phyloP scores from a whole-genome alignment of 2,329 filamentous ascomycete genomes.

The Sporothrix luriei region DNA sequence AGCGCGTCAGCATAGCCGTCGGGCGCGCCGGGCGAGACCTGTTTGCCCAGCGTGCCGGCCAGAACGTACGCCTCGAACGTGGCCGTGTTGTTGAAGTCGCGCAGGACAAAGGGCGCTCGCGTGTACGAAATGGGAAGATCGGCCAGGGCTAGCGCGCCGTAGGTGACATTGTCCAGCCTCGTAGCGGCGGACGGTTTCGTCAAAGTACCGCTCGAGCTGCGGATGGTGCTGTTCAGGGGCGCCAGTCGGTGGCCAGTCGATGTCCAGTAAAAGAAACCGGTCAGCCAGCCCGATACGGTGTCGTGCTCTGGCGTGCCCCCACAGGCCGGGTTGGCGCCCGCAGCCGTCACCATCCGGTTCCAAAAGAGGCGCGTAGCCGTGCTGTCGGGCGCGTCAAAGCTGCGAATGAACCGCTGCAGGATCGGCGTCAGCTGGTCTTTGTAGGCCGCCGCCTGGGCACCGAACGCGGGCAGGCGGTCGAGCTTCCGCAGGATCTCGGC shows the following conservation, averaged over 20 bases:
- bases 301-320: slow-evolving; percentile 30
- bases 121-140: slow-evolving; percentile 46
- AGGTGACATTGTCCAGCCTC: slow-evolving; percentile 37
- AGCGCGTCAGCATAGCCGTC: slow-evolving; percentile 43
- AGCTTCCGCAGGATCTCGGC: slow-evolving; percentile 47
- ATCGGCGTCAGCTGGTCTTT: slow-evolving; percentile 49
- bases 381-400: slow-evolving; percentile 48
- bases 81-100: slow-evolving; percentile 40
- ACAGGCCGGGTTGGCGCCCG: slow-evolving; percentile 19
- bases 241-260: slow-evolving; percentile 41
- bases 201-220: neutral
- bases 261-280: slow-evolving; percentile 52
- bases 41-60: slow-evolving; percentile 44
- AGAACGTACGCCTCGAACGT: slow-evolving; percentile 44
- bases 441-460: slow-evolving; percentile 48
- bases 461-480: slow-evolving; percentile 49
- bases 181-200: slow-evolving; percentile 24
- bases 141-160: slow-evolving; percentile 39
- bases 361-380: slow-evolving; percentile 48
- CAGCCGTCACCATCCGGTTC: slow-evolving; percentile 47
- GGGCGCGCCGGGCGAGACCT: slow-evolving; percentile 36
- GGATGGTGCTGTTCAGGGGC: neutral
- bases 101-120: slow-evolving; percentile 46
- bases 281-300: slow-evolving; percentile 52
- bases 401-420: slow-evolving; percentile 48